These are phyloP conservation scores for Zygoascus flipseniorum DNA, from an alignment of 805 yeast genomes.

Conservation along the genomic window DNA sequence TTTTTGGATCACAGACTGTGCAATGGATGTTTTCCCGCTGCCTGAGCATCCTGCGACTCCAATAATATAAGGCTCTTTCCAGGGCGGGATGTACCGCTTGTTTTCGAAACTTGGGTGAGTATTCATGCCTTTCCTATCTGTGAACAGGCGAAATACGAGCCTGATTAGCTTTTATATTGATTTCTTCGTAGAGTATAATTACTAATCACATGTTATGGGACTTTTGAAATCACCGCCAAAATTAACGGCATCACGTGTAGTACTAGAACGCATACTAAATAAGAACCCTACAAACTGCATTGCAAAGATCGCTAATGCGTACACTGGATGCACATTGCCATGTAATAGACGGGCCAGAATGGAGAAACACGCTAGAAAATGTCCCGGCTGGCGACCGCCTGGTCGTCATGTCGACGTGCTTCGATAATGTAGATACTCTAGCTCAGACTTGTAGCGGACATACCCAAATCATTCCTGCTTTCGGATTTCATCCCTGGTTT, in stretches of 20 bases:
- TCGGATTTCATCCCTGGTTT: conserved; percentile 88
- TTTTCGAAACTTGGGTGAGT: conserved; percentile 2
- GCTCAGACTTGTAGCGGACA: conserved; percentile 17
- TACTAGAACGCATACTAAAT: too few relatives aligned
- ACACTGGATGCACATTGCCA: conserved; percentile 33
- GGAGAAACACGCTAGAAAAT: conserved; percentile 5
- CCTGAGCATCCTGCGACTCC: conserved; percentile 87
- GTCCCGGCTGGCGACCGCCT: conserved; percentile 15
- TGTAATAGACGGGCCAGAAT: conserved; percentile 27
- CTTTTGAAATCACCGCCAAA: too few relatives aligned
- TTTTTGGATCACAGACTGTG: conserved; percentile 68
- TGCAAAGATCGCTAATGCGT: not conserved
- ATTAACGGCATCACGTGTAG: too few relatives aligned
- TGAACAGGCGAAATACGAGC: too few relatives aligned
- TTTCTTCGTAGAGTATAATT: too few relatives aligned
- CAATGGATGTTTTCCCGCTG: conserved; percentile 84
- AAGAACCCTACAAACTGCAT: too few relatives aligned
- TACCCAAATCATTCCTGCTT: conserved; percentile 28
- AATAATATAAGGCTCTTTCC: conserved; percentile 78
- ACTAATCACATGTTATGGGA: too few relatives aligned
- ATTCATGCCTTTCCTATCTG: not conserved
- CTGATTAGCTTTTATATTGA: too few relatives aligned
- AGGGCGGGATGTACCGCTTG: conserved; percentile 62
- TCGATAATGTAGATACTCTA: conserved; percentile 29
- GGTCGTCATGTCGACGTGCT: conserved; percentile 30